Base-by-base conservation (phyloP, 192 early-diverging fungal species). In the Backusella parvicylindrica region DNA sequence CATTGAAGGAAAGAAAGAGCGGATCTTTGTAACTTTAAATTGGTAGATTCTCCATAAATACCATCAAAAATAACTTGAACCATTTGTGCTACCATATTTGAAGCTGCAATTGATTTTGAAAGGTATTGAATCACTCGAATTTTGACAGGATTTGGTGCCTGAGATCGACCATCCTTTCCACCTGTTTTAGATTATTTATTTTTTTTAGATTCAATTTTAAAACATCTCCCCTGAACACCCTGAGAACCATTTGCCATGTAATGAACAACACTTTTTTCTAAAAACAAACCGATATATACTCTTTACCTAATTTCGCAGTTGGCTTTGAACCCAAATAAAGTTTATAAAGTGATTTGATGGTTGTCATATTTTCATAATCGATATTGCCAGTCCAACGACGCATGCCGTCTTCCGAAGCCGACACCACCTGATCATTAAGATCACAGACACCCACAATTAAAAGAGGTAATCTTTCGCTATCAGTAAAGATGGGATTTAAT, bases 1-100 rank as follows among this genome's bases (percentile, higher is more conserved):
- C 97, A 98, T 65, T 96, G 95, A 56, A 97, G 77, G 84, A 95
- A 98, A 1, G 83, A 75, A 88, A 97, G 94, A 1, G 91, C 92
- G 2, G 89, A 85, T 74, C 87, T 86, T 8, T 91, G 83, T 18
- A 97, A 81, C 65, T 90, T 95, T 18, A 84, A 64, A 33, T 84
- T 94, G 21, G 94, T 88, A 8, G 63, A 68, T 32, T 92, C 86
- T n/a, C 92, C 92, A 81, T 93, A 95, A 6, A 98, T 81, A 33
- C 91, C 87, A 83, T 97, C 94, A 79, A 93, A 92, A 8, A 91
- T 79, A 4, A 94, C 89, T 41, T 93, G 92, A 1, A 92, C 72
- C 74, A 93, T 89, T 11, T 86, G 81, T 1, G 94, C 89, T 64
- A 93, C 88, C 31, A 84, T 79, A 60, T 92, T 91, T 6, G 92